Conservation (phyloP, 106 monocot genomes). For the Amphibolis antarctica region DNA sequence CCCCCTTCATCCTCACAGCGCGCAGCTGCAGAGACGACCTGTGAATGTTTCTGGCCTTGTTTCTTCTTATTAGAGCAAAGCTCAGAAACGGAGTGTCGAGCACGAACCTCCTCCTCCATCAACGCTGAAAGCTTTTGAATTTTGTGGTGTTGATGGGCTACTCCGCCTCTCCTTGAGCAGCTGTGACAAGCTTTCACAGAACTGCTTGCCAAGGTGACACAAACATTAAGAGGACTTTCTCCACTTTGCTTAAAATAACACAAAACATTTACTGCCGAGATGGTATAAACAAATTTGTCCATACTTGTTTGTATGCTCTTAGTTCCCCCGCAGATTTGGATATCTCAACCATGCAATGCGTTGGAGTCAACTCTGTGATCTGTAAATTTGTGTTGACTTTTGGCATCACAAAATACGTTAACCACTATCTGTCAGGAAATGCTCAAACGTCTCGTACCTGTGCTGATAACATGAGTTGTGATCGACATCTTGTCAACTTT, state of each 20-base stretch:
- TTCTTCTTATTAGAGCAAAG: no score
- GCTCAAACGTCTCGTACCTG: constrained; percentile 23
- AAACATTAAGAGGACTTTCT: no score
- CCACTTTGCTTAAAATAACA: no score
- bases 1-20: no score
- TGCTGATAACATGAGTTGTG: constrained; percentile 38
- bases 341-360: constrained; percentile 47
- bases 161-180: constrained; percentile 18
- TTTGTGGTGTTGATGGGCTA: not conserved
- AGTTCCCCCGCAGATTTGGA: constrained; percentile 41
- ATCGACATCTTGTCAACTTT: constrained; percentile 28
- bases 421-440: not conserved
- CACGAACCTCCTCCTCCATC: no score
- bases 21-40: no score
- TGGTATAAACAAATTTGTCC: not conserved
- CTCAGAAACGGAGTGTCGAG: no score
- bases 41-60: no score
- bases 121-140: no score
- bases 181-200: constrained; percentile 44
- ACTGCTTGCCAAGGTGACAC: constrained; percentile 14
- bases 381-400: constrained; percentile 6
- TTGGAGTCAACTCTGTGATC: constrained; percentile 59
- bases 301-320: constrained; percentile 42
- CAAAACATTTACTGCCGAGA: no score
- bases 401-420: no score